Conservation (phyloP, 129 eudicot species). For the Glebionis coronaria region DNA sequence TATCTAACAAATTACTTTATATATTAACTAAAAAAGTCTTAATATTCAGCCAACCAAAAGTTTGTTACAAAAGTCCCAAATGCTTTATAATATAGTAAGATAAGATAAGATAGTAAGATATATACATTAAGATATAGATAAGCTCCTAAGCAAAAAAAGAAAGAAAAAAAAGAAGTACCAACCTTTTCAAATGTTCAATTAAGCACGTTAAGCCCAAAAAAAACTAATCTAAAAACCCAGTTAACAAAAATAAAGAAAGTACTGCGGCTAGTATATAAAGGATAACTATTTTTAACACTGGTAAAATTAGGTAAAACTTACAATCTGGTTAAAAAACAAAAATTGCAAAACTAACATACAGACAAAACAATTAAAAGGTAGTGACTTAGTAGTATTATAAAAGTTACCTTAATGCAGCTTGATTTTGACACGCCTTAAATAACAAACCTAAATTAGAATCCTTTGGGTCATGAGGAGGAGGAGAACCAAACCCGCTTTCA, state of each 20-base stretch:
- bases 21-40: no score
- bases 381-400: not conserved
- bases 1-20: no score
- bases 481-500: not conserved
- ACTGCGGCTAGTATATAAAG: not conserved
- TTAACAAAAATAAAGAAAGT: not conserved
- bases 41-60: no score
- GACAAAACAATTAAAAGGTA: not conserved
- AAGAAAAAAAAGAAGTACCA: no score
- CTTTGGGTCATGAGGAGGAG: slow-evolving; percentile 23
- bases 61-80: no score
- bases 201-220: no score
- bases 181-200: no score
- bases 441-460: slow-evolving; percentile 13
- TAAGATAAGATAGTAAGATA: no score
- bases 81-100: no score
- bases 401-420: slow-evolving; percentile 24
- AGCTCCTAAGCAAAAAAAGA: no score
- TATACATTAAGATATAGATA: no score
- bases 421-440: slow-evolving; percentile 7
- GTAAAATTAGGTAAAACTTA: not conserved
- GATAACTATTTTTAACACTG: not conserved
- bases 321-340: not conserved
- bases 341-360: not conserved
- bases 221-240: not conserved